phyloP scores from a whole-genome alignment of 805 yeast species.

The Teunomyces aglyptinius region DNA sequence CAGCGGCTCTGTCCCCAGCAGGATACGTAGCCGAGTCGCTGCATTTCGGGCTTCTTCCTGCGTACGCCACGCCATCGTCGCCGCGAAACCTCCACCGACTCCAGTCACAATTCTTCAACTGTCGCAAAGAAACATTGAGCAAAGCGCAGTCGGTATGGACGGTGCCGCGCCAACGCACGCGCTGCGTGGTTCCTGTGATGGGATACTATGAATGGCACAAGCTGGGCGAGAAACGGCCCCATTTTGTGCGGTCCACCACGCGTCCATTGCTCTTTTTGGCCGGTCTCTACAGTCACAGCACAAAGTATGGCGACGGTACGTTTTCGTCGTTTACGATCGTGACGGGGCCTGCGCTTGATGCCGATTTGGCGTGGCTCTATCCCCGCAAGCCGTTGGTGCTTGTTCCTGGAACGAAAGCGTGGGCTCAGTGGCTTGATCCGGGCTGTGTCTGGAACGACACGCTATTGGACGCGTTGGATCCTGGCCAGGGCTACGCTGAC shows the following conservation, averaged over 20 bases:
- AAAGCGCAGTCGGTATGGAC: constrained; percentile 58
- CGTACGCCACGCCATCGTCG: constrained; percentile 49
- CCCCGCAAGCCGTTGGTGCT: constrained; percentile 74
- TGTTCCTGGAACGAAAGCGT: constrained; percentile 53
- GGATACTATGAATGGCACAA: constrained; percentile 87
- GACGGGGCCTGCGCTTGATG: constrained; percentile 59
- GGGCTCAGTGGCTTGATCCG: constrained; percentile 65
- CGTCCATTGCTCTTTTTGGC: constrained; percentile 62
- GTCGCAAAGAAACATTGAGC: constrained; percentile 61
- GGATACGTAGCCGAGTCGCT: constrained; percentile 45
- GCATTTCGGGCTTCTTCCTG: constrained; percentile 82
- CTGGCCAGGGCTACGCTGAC: constrained; percentile 29
- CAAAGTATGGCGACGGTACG: constrained; percentile 10
- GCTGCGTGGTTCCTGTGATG: constrained; percentile 76
- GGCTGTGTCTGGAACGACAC: constrained; percentile 35
- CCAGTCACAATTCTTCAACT: constrained; percentile 64
- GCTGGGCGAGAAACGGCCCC: constrained; percentile 53
- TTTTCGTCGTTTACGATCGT: constrained; percentile 62
- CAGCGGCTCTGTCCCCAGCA: constrained; percentile 2
- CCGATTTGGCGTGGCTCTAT: constrained; percentile 65
- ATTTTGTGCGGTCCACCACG: constrained; percentile 57
- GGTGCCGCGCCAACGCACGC: constrained; percentile 38
- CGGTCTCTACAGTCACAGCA: constrained; percentile 40
- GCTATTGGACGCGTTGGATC: constrained; percentile 40
- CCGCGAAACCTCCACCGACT: constrained; percentile 30